Percentiles rank a stretch among this genome's conserved stretches.
Evolutionary conservation across 129 eudicot species (phyloP).

Genomic region (Glebionis coronaria): DNA sequence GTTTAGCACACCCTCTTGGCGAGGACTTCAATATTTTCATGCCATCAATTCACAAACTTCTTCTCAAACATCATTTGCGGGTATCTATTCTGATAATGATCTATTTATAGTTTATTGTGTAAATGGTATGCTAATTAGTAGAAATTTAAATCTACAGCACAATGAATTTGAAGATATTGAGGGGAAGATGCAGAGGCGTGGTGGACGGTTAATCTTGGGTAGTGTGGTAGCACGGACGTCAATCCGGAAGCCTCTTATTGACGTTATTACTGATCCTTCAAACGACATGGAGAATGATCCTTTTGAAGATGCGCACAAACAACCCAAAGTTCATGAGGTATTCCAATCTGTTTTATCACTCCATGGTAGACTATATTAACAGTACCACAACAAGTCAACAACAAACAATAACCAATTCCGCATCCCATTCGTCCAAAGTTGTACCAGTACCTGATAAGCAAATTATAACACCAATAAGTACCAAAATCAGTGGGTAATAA

Average conservation of each 20-base stretch:
- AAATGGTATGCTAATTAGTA: constrained; percentile 1
- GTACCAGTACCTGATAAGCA: too few relatives aligned
- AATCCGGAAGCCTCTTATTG: constrained; percentile 66
- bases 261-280: constrained; percentile 86
- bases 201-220: constrained; percentile 67
- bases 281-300: constrained; percentile 81
- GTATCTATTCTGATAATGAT: constrained; percentile 34
- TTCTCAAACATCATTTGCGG: constrained; percentile 72
- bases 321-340: constrained; percentile 70
- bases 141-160: constrained; percentile 46
- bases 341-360: not conserved
- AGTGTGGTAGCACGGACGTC: constrained; percentile 65
- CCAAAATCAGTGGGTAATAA: too few relatives aligned
- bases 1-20: constrained; percentile 93
- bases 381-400: too few relatives aligned
- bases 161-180: constrained; percentile 93
- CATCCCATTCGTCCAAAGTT: too few relatives aligned
- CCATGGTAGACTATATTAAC: not conserved
- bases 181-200: constrained; percentile 65
- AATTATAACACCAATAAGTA: too few relatives aligned
- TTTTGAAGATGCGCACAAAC: constrained; percentile 49
- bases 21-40: constrained; percentile 91
- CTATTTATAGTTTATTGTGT: not conserved
- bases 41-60: constrained; percentile 84
- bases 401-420: too few relatives aligned